A percentile compares a stretch with the other conserved stretches of the same genome.
phyloP scores from a whole-genome alignment of 2,329 filamentous ascomycete genomes.

The Xylaria digitata region DNA sequence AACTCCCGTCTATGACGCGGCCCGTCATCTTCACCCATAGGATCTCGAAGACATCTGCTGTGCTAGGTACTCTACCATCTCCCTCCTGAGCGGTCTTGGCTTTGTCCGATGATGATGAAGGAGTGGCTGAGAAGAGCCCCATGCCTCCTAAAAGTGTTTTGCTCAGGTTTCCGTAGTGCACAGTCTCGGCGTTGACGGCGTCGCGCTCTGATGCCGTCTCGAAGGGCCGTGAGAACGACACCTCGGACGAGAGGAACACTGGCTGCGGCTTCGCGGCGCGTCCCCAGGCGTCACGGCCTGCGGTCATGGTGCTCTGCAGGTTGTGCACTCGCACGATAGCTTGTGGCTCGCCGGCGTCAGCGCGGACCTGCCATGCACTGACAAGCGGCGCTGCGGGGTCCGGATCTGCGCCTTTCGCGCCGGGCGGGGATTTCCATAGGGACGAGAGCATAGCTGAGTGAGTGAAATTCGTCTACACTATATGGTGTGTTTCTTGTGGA shows the following conservation, averaged over 20 bases:
- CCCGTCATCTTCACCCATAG: slow-evolving; percentile 56
- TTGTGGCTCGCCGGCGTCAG: slow-evolving; percentile 57
- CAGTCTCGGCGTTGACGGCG: slow-evolving; percentile 73
- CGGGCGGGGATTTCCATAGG: slow-evolving; percentile 41
- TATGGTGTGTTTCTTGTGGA: background rate
- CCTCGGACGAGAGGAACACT: slow-evolving; percentile 67
- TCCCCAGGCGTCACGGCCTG: slow-evolving; percentile 76
- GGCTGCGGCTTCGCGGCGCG: slow-evolving; percentile 70
- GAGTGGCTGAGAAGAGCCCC: slow-evolving; percentile 43
- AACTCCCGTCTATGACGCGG: slow-evolving; percentile 49
- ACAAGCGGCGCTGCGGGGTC: slow-evolving; percentile 49
- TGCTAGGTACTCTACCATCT: slow-evolving; percentile 26
- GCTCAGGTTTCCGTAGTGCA: slow-evolving; percentile 79
- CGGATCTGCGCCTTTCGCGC: slow-evolving; percentile 35
- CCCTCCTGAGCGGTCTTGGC: slow-evolving; percentile 1
- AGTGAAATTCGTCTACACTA: background rate
- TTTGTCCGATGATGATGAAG: slow-evolving; percentile 35
- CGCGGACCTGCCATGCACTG: slow-evolving; percentile 54
- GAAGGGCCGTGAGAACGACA: slow-evolving; percentile 68
- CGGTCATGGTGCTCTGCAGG: slow-evolving; percentile 66
- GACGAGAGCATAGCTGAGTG: slow-evolving; percentile 42
- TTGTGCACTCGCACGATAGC: slow-evolving; percentile 71
- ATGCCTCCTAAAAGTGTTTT: slow-evolving; percentile 69
- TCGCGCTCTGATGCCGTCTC: slow-evolving; percentile 68
- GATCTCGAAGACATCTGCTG: slow-evolving; percentile 51